Base-by-base conservation (phyloP, 2,329 filamentous ascomycete species). In the Chrysoporthe deuterocubensis region DNA sequence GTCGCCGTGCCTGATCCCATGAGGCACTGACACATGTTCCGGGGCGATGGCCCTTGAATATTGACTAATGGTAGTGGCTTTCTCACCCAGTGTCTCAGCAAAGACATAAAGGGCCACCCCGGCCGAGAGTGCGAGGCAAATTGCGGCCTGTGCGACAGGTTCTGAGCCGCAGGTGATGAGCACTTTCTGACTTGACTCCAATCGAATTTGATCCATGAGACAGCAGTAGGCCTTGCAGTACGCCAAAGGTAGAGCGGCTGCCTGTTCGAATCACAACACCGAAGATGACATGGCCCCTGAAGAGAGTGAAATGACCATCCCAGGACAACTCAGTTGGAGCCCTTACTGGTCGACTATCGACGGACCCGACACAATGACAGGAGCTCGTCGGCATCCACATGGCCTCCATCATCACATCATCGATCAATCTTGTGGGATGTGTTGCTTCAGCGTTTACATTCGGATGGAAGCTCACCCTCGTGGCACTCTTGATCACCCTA, bases 381-480 rank as follows among this genome's bases (percentile, higher is more conserved):
- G 52, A 65, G 52, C 56, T 65, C 8, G 52, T 52, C n/a, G 63
- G 63, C 9, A 58, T 65, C 18, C 89, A 90, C 74, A 89, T 90
- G 85, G 84, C 88, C 1, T 82, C 91, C 63, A 85, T 87, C 4
- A 82, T 82, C 68, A 87, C 90, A 34, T 88, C 89, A 9, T 74
- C 90, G 14, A 89, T 92, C 74, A 91, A 57, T 18, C 32, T 65
- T 3, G 7, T 65, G 2, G 63, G 54, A 32, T 88, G 86, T 18
- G 77, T 92, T 16, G 80, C 84, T 40, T 89, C 94, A 59, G 84
- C 89, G 0, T 92, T 92, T 72, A 81, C 84, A 13, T 93, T 90
- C 74, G 90, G 90, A 0, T 94, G 92, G 92, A 94, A 93, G 75
- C 81, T 94, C 11, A 87, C 89, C 0, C 76, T 93, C 0, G 88